Conservation (phyloP, 257 asterid genomes). For the Penstemon eatonii region DNA sequence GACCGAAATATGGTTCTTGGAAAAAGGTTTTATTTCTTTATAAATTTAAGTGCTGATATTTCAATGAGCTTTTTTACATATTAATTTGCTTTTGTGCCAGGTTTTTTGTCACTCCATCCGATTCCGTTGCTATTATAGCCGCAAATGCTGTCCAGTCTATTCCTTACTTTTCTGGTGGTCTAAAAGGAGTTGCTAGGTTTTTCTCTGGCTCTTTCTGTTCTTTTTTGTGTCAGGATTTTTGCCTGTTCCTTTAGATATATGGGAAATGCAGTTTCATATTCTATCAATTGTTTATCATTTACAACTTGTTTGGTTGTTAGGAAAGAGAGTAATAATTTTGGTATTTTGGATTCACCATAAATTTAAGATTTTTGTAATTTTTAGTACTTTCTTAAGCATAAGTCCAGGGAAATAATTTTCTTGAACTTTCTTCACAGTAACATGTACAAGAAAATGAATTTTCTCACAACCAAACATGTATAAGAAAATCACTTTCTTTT, state of each 20-base stretch:
- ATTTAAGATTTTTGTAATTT: no score
- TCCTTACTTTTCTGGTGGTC: slow-evolving; percentile 93
- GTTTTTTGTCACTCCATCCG: slow-evolving; percentile 98
- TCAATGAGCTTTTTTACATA: not conserved
- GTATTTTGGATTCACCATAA: no score
- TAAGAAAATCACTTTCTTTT: no score
- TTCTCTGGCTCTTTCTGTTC: slow-evolving; percentile 17
- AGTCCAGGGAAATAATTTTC: not conserved
- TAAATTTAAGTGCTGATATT: not conserved
- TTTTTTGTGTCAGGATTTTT: slow-evolving; percentile 16
- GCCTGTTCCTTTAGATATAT: no score
- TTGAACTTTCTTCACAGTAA: not conserved
- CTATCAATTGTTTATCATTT: no score
- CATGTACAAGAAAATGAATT: no score
- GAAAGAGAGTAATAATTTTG: no score
- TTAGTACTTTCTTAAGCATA: no score
- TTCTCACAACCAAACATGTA: no score
- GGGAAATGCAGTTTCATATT: slow-evolving; percentile 11
- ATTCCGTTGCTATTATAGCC: slow-evolving; percentile 96
- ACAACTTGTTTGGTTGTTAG: no score
- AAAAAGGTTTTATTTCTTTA: slow-evolving; percentile 50
- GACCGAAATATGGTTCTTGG: slow-evolving; percentile 98
- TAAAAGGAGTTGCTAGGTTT: slow-evolving; percentile 99
- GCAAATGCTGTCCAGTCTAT: slow-evolving; percentile 96
- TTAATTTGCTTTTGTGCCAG: slow-evolving; percentile 40